Percentiles rank a stretch among this genome's conserved stretches.
Evolutionary conservation across 495 filamentous ascomycete genomes (phyloP).

Genomic region (Darksidea phi): DNA sequence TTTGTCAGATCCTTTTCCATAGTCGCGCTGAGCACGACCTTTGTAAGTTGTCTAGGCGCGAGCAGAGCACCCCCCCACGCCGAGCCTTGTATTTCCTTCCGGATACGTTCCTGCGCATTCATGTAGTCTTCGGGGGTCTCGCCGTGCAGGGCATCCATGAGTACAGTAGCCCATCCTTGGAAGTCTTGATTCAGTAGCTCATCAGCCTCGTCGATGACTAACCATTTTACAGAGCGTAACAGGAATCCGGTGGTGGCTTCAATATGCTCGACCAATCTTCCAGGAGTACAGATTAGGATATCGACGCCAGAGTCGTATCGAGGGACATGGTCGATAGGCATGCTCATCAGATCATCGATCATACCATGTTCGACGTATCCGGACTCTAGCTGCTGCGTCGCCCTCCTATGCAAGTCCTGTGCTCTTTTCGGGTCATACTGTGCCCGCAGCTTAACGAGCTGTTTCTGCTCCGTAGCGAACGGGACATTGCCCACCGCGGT

Average conservation of each 20-base stretch:
- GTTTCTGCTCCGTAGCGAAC: constrained; percentile 70
- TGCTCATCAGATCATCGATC: constrained; percentile 41
- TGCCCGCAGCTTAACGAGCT: constrained; percentile 62
- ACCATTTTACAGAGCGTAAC: constrained; percentile 72
- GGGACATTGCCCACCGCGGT: constrained; percentile 76
- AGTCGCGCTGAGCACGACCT: constrained; percentile 85
- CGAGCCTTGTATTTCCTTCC: constrained; percentile 52
- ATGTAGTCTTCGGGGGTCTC: constrained; percentile 29
- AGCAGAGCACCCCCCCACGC: constrained; percentile 45
- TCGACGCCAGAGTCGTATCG: constrained; percentile 69
- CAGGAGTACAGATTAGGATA: constrained; percentile 88
- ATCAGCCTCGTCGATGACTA: constrained; percentile 93
- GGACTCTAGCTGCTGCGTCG: constrained; percentile 29
- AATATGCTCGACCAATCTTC: constrained; percentile 87
- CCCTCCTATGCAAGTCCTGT: constrained; percentile 36
- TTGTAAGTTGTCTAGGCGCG: constrained; percentile 53
- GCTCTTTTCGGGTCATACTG: constrained; percentile 60
- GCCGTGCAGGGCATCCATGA: constrained; percentile 62
- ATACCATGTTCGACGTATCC: constrained; percentile 48
- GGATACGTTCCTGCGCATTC: constrained; percentile 41
- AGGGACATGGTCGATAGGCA: constrained; percentile 61
- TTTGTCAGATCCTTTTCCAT: constrained; percentile 88
- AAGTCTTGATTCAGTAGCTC: constrained; percentile 86
- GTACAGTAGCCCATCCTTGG: constrained; percentile 80
- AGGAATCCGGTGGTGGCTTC: constrained; percentile 77